Percentiles rank a stretch among this genome's conserved stretches.
Conservation (phyloP, 2,329 filamentous ascomycete species). For the Fusarium praegraminearum region DNA sequence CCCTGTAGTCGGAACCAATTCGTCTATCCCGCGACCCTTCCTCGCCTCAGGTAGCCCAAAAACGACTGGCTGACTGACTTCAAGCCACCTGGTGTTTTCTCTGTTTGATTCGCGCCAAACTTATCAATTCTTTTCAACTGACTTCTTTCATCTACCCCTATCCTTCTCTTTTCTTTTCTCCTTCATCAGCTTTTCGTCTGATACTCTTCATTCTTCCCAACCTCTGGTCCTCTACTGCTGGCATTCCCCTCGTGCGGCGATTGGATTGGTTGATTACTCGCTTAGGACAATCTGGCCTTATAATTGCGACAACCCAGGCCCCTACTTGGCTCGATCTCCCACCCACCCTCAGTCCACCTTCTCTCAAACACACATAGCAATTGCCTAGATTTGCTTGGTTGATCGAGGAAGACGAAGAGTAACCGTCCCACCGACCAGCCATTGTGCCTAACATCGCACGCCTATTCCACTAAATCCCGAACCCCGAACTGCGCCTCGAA, state of each 20-base stretch:
- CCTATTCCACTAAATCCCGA: slow-evolving; percentile 11
- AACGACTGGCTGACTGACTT: slow-evolving; percentile 46
- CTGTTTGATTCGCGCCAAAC: slow-evolving; percentile 45
- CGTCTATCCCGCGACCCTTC: slow-evolving; percentile 46
- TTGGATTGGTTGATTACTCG: slow-evolving; percentile 38
- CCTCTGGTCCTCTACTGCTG: slow-evolving; percentile 14
- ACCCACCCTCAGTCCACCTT: slow-evolving; percentile 21
- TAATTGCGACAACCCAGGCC: slow-evolving; percentile 44
- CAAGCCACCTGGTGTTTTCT: slow-evolving; percentile 53
- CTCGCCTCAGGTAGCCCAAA: slow-evolving; percentile 48
- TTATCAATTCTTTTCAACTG: slow-evolving; percentile 36
- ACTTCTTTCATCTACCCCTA: slow-evolving; percentile 30
- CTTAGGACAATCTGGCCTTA: slow-evolving; percentile 53
- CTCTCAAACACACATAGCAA: slow-evolving; percentile 15
- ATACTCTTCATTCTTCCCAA: slow-evolving; percentile 3
- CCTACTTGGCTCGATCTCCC: slow-evolving; percentile 28
- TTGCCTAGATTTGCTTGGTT: slow-evolving; percentile 10
- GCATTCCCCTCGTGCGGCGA: slow-evolving; percentile 34
- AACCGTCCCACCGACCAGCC: slow-evolving; percentile 13
- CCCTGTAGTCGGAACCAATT: slow-evolving; percentile 46
- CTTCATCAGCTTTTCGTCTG: slow-evolving; percentile 22
- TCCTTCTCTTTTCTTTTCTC: slow-evolving; percentile 33
- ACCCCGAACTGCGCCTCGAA: slow-evolving; percentile 23
- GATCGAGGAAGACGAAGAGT: slow-evolving; percentile 8
- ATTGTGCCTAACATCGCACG: slow-evolving; percentile 14